These are phyloP conservation scores for Taiwanofungus camphoratus DNA, from an alignment of 1,284 basidiomycete species.

Conservation along the genomic window DNA sequence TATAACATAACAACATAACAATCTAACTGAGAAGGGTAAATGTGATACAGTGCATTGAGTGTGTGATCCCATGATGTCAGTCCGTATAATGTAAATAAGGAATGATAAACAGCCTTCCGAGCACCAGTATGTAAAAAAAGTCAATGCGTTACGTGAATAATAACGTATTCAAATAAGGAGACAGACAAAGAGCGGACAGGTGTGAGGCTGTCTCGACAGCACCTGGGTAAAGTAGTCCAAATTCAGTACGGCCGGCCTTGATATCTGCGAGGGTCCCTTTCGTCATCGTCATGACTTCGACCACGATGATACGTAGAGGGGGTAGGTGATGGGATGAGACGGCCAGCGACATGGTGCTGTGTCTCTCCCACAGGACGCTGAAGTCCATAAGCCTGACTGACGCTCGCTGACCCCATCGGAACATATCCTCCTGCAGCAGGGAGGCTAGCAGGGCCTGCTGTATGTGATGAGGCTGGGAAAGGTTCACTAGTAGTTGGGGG, in stretches of 20 bases:
- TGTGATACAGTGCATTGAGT: no score
- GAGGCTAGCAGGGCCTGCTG: conserved; percentile 13
- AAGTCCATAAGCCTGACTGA: conserved; percentile 12
- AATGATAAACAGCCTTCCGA: not conserved
- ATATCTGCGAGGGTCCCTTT: conserved; percentile 7
- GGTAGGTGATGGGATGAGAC: conserved; percentile 8
- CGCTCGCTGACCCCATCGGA: conserved; percentile 14
- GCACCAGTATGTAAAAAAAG: not conserved
- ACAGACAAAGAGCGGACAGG: not conserved
- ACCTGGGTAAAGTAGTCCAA: not conserved
- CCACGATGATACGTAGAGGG: conserved; percentile 5
- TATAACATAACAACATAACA: no score
- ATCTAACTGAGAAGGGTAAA: no score
- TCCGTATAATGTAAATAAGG: conserved; percentile 3
- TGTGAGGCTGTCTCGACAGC: not conserved
- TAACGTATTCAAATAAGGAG: not conserved
- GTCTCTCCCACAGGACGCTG: not conserved
- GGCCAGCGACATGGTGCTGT: not conserved
- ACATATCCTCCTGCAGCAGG: conserved; percentile 13
- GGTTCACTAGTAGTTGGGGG: conserved; percentile 43
- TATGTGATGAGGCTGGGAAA: conserved; percentile 39
- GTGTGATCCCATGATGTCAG: not conserved
- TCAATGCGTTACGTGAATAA: conserved; percentile 1
- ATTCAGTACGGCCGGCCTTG: conserved; percentile 7
- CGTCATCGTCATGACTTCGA: conserved; percentile 7